Evolutionary conservation across 2,329 filamentous ascomycete genomes (phyloP), one percentile per base, ranked within the genome.

Genomic region (Reticulascus tulasneorum): DNA sequence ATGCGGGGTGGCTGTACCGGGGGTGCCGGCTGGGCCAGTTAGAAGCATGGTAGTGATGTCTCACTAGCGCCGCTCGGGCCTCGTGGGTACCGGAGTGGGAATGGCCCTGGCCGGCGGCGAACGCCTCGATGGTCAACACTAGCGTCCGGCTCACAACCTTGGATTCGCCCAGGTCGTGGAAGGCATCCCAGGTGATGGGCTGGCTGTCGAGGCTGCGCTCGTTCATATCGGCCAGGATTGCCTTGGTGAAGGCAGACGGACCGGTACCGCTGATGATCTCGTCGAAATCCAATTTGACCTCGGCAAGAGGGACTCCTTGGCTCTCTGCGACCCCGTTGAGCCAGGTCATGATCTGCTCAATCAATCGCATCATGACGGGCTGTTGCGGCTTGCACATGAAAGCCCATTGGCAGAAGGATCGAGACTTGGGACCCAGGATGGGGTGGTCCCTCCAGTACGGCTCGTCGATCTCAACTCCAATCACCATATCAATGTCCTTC

Each of bases 321-420:
- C 76, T 55, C 31, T 62, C 60, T 3, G 81, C 71, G 4, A 84
- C 68, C 1, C 68, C 71, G 19, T 75, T 70, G 32, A 86, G 65
- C 82, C 81, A 85, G 1, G 62, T 53, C 58, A 85, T 73, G 53
- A 86, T 85, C 49, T 81, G 76, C 53, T 85, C 79, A 29, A 86
- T 73, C 4, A 86, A 67, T 21, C 65, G 63, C 55, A 85, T 65
- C 79, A 86, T 84, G 37, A 86, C 78, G 2, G 79, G 79, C 18
- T 80, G 71, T 13, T 69, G 64, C 1, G 82, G 80, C 52, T 84
- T 83, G 48, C 75, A 75, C 64, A 84, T 81, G 50, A 86, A 84
- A 0, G 82, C 86, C 82, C 82, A 86, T 51, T 86, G 82, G 54
- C 82, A 86, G 54, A 86, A 86, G 0, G 81, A 86, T 46, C 70